phyloP scores from a whole-genome alignment of 2,329 filamentous ascomycete genomes.

The Trichophyton equinum region DNA sequence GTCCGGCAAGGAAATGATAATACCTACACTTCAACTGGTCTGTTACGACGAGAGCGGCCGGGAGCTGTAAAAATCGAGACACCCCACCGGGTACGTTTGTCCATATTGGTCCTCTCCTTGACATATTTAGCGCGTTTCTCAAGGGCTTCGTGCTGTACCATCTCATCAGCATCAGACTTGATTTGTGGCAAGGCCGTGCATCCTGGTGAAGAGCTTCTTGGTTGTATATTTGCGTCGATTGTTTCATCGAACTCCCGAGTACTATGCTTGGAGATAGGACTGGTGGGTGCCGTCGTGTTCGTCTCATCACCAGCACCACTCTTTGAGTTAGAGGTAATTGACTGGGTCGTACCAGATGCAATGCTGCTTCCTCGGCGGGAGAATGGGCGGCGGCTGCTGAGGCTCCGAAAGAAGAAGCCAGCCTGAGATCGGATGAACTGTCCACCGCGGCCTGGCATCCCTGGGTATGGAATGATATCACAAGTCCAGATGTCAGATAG shows the following conservation, averaged over 20 bases:
- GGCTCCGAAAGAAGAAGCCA: conserved; percentile 73
- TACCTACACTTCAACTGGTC: not conserved
- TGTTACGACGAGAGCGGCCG: conserved; percentile 4
- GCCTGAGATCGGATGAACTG: conserved; percentile 66
- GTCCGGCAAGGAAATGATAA: too few species aligned
- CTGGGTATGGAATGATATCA: conserved; percentile 67
- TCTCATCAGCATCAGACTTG: not conserved
- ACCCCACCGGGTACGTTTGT: conserved; percentile 11
- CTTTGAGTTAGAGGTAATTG: conserved; percentile 7
- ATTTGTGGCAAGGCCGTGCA: conserved; percentile 7
- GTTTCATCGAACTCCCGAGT: conserved; percentile 6
- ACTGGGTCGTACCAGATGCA: conserved; percentile 17
- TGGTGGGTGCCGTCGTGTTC: not conserved
- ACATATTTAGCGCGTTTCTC: not conserved
- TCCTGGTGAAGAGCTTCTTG: not conserved
- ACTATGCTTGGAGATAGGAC: not conserved
- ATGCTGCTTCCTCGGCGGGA: conserved; percentile 55
- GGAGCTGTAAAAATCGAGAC: conserved; percentile 11
- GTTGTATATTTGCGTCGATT: conserved; percentile 2
- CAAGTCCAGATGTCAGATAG: conserved; percentile 75
- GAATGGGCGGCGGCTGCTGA: conserved; percentile 69
- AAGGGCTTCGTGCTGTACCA: conserved; percentile 1
- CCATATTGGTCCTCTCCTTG: not conserved
- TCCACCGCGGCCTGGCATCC: conserved; percentile 59
- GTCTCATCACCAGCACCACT: conserved; percentile 5